Base-by-base conservation (phyloP, 805 yeast genomes). In the Candida wancherniae region DNA sequence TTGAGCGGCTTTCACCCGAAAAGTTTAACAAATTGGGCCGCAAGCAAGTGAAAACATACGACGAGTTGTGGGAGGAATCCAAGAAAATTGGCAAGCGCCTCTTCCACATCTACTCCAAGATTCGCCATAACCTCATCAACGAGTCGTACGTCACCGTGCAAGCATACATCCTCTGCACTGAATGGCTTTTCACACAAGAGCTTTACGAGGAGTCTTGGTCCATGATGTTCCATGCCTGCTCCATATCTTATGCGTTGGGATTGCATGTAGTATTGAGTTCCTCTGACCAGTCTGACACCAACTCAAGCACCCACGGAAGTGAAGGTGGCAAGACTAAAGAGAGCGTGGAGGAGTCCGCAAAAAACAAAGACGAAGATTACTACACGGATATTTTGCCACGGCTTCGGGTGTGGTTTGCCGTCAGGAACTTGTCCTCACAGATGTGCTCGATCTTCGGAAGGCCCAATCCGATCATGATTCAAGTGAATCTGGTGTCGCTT, bases 151-250 rank as follows among this genome's bases (percentile, higher is more conserved):
- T 62, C n/a, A 68, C 75, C 4, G 58, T 72, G 15, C 67, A 69
- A 40, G 63, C 75, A 3, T 70, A 70, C 38, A 66, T 71, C 6
- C 52, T 73, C 28, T 73, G 72, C 39, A 66, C 74, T 15, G 77
- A 71, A 42, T 71, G 68, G 58, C 58, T 67, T 30, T 71, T 70
- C 37, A 61, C 59, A 29, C 66, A 69, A 40, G 71, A 67, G 34
- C 61, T 63, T 28, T 69, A 68, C 40, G 78, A 73, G 42, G 68
- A 68, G 36, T 57, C 71, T 33, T 73, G 78, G 78, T 61, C 66
- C 14, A 58, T 66, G 55, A 51, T 72, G 53, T 73, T 71, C 39
- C 71, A 65, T 37, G 51, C 67, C 14, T 71, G 73, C 24, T 59
- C 75, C 11, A 62, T 67, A 13, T 72, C 76, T 1, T 73, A 67